Evolutionary conservation across 345 rosid species (phyloP), one percentile per base, ranked within the genome.

Genomic region (Eutrema japonicum): DNA sequence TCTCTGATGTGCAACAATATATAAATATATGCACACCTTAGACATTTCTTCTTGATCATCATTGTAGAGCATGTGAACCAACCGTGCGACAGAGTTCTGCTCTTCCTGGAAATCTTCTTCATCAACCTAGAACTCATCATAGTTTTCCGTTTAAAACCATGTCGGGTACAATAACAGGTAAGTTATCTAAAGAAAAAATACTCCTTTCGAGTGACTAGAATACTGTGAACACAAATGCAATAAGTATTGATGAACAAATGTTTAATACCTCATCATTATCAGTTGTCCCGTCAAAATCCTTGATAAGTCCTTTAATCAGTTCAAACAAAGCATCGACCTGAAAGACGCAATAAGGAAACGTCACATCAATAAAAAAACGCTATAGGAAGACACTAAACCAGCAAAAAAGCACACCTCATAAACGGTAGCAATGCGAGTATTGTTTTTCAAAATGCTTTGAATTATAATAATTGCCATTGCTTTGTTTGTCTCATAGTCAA

Each of bases 51-150:
- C 97, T 62, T 83, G 88, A 78, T 94, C 96, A 69, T 94, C 97
- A 82, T 75, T 91, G 74, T 84, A 76, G 65, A 91, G 78, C 89
- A 88, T 85, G 81, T 88, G 95, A 81, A 92, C 82, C 49, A 94
- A 89, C 61, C 97, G 90, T 64, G 96, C 90, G 70, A 94, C 96
- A 74, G 89, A 81, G 75, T 86, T 91, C 82, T 94, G 98, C 85
- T 94, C 97, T 82, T 94, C 97, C 84, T 87, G 88, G 74, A 94
- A 94, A 80, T 94, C 98, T 74, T 94, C 97, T 84, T 89, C 98
- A 82, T 91, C 96, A 68, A 88, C 72, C 97, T 94, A 80, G 35
- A 69, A 48, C 12, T 45, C 55, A n/a, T 47, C 38, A 67, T 71
- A 70, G 47, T 22, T 36, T 48, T 35, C 56, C 56, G 1, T 51